Evolutionary conservation across 257 asterid genomes (phyloP).

Genomic region (Solanum chiquidenum): DNA sequence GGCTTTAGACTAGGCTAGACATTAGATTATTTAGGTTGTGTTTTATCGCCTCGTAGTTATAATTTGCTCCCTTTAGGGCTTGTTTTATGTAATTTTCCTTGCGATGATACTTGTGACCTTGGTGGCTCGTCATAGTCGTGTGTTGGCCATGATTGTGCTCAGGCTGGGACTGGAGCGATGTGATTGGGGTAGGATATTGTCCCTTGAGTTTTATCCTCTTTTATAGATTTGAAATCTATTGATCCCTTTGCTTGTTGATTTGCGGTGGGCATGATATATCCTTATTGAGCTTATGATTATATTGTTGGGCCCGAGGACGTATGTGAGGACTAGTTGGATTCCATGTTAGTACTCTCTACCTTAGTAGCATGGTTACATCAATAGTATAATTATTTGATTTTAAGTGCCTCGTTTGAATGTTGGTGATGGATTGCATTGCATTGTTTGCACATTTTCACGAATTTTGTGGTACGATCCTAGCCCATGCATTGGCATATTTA

Average conservation of each 20-base stretch:
- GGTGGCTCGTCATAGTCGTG: neutral
- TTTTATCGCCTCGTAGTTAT: neutral
- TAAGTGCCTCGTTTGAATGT: neutral
- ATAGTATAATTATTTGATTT: too few species aligned
- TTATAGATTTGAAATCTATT: too few species aligned
- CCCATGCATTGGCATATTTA: neutral
- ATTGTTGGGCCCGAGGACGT: neutral
- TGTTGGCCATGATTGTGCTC: neutral
- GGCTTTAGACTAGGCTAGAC: neutral
- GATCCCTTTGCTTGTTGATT: neutral
- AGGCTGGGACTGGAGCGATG: neutral
- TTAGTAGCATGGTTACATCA: neutral
- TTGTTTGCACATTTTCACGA: neutral
- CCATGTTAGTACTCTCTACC: neutral
- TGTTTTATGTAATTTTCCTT: neutral
- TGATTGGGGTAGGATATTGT: neutral
- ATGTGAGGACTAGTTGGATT: neutral
- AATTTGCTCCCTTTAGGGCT: neutral
- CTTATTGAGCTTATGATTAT: neutral
- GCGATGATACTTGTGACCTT: neutral
- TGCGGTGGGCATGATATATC: neutral
- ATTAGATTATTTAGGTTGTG: neutral
- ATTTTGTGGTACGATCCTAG: neutral
- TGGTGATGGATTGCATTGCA: neutral
- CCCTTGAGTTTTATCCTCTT: neutral